A percentile compares a stretch with the other conserved stretches of the same genome.
phyloP scores from a whole-genome alignment of 768 basidiomycete species.

The Peribolospora baueri region DNA sequence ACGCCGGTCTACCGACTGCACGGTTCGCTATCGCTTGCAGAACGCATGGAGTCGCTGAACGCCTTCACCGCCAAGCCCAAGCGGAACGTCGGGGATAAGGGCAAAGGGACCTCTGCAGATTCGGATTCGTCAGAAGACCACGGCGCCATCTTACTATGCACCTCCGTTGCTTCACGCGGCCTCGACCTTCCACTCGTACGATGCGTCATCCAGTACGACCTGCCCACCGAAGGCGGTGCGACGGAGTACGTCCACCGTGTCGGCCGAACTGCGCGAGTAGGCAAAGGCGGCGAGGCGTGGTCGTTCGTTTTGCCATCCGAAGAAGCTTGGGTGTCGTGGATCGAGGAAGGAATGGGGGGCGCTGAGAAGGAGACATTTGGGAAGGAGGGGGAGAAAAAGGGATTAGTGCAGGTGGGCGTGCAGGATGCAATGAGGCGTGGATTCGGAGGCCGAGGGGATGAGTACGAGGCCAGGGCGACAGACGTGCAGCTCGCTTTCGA shows the following conservation, averaged over 20 bases:
- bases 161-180: slow-evolving; percentile 94
- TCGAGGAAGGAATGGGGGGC: slow-evolving; percentile 54
- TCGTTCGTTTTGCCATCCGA: slow-evolving; percentile 71
- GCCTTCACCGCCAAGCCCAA: slow-evolving; percentile 37
- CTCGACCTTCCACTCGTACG: slow-evolving; percentile 83
- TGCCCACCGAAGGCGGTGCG: slow-evolving; percentile 87
- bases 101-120: slow-evolving; percentile 7
- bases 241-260: slow-evolving; percentile 95
- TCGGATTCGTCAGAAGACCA: slow-evolving; percentile 15
- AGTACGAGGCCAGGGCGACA: slow-evolving; percentile 73
- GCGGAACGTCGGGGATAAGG: slow-evolving; percentile 16
- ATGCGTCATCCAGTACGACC: slow-evolving; percentile 84
- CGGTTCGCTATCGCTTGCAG: slow-evolving; percentile 61
- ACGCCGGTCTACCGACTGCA: slow-evolving; percentile 70
- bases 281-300: slow-evolving; percentile 90
- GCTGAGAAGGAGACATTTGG: slow-evolving; percentile 16
- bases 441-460: slow-evolving; percentile 55
- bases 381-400: slow-evolving; percentile 10
- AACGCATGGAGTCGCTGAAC: slow-evolving; percentile 57
- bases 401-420: slow-evolving; percentile 26
- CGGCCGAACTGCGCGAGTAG: slow-evolving; percentile 87
- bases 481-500: slow-evolving; percentile 89
- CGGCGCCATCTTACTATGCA: slow-evolving; percentile 66
- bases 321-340: slow-evolving; percentile 70
- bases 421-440: slow-evolving; percentile 52